phyloP scores from a whole-genome alignment of 2,329 filamentous ascomycete genomes.

The Colletotrichum lentis region DNA sequence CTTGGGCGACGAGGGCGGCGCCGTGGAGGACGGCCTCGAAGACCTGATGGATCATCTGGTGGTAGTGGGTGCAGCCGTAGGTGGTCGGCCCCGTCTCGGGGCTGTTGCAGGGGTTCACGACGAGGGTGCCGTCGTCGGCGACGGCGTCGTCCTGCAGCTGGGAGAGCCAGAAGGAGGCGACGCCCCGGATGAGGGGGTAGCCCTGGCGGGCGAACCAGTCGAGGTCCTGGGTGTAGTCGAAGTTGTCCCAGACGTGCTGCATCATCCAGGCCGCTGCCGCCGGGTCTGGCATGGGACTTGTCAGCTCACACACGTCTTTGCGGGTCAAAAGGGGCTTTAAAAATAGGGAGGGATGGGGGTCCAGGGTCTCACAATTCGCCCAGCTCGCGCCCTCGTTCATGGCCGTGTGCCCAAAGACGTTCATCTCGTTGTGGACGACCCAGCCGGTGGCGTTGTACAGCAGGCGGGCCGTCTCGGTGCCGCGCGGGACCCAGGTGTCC shows the following conservation, averaged over 20 bases:
- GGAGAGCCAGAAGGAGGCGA: slow-evolving; percentile 64
- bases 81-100: slow-evolving; percentile 64
- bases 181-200: slow-evolving; percentile 62
- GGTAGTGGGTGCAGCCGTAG: slow-evolving; percentile 62
- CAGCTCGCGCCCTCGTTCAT: slow-evolving; percentile 46
- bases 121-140: slow-evolving; percentile 59
- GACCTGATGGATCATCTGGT: slow-evolving; percentile 59
- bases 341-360: too few relatives aligned
- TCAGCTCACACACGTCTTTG: slow-evolving; percentile 25
- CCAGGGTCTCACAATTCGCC: slow-evolving; percentile 46
- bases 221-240: slow-evolving; percentile 59
- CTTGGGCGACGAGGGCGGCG: slow-evolving; percentile 32
- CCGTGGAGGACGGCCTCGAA: slow-evolving; percentile 50
- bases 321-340: background rate
- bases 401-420: slow-evolving; percentile 65
- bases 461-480: slow-evolving; percentile 59
- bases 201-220: slow-evolving; percentile 57
- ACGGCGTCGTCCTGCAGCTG: slow-evolving; percentile 60
- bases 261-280: slow-evolving; percentile 66
- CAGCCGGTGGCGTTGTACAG: slow-evolving; percentile 65
- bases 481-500: slow-evolving; percentile 62
- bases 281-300: slow-evolving; percentile 49
- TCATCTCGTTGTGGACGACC: slow-evolving; percentile 65
- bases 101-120: slow-evolving; percentile 67
- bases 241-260: slow-evolving; percentile 67